Evolutionary conservation across 768 basidiomycete species (phyloP), one percentile per base, ranked within the genome.

Genomic region (Rhodotorula sphaerocarpa): DNA sequence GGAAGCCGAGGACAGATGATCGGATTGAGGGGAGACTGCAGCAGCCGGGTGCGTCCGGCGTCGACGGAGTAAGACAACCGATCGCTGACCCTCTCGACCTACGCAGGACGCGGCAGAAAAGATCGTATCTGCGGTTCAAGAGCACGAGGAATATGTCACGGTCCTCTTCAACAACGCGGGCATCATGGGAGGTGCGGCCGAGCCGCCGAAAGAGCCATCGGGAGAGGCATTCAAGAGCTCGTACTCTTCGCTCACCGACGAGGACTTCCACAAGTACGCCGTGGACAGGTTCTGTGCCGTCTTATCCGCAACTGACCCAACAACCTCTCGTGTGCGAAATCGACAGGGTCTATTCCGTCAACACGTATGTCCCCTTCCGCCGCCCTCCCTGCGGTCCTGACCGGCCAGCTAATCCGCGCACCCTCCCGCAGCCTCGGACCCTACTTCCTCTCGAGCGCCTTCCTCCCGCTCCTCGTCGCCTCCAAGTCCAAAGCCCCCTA

Each of bases 1-100:
- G 63, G 68, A 4, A 70, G 62, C 11, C 67, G 70, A 6, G 80
- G 79, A 5, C 67, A 74, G 41, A 76, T 81, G 73, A 58, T 77
- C 59, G 79, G 78, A 0, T 56, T 81, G 7, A 70, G 75, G 61
- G 79, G 78, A 0, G 79, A 81, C 58, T 71, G 80, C 51, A 70
- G 78, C 14, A 30, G 46, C 27, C 55, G 55, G 47, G 59, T 61
- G 33, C 33, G 59, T 39, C 6, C 34, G 21, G 11, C 23, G 18
- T 39, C 36, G 18, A 9, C 16, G 7, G 3, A 16, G 21, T 9
- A 18, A 30, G 9, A n/a, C 23, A 44, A 16, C 47, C 20, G 47
- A n/a, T 10, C 47, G 3, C 10, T 18, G 6, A 11, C 30, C 30
- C 28, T 66, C 67, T 3, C 33, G 36, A 11, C 25, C 51, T n/a